Conservation (phyloP, 164 flowering plant species). For the Sextonia rubra region DNA sequence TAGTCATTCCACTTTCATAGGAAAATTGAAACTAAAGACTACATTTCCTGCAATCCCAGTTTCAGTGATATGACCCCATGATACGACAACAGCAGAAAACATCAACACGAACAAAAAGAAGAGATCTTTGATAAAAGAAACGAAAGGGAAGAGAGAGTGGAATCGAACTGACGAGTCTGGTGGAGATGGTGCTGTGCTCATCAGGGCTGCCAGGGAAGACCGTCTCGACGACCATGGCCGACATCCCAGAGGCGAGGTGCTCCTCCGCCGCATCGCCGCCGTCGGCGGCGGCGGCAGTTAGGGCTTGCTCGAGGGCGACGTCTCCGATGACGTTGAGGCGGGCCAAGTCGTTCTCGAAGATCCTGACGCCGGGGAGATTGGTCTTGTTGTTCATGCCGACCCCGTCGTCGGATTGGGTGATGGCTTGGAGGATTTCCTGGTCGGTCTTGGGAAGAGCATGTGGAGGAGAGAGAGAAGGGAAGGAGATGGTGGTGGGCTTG, state of each 20-base stretch:
- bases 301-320: conserved; percentile 64
- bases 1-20: no score
- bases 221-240: conserved; percentile 84
- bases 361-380: conserved; percentile 55
- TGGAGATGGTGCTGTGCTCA: conserved; percentile 65
- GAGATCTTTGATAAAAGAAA: no score
- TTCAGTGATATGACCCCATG: background rate
- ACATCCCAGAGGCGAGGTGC: conserved; percentile 49
- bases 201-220: conserved; percentile 66
- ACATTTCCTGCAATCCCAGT: no score
- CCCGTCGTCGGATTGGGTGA: conserved; percentile 31
- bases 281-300: conserved; percentile 93
- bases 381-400: background rate
- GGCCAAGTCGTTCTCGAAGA: conserved; percentile 68
- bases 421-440: conserved; percentile 44
- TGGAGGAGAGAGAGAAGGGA: conserved; percentile 24
- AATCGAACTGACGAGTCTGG: conserved; percentile 63
- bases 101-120: background rate
- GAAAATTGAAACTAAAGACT: no score
- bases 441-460: conserved; percentile 31
- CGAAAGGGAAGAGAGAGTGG: background rate
- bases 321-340: conserved; percentile 64
- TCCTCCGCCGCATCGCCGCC: conserved; percentile 79
- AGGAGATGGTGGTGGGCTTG: conserved; percentile 9
- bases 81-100: background rate